Base-by-base conservation (phyloP, 2,329 filamentous ascomycete species). In the Dactylellina drechsleri region DNA sequence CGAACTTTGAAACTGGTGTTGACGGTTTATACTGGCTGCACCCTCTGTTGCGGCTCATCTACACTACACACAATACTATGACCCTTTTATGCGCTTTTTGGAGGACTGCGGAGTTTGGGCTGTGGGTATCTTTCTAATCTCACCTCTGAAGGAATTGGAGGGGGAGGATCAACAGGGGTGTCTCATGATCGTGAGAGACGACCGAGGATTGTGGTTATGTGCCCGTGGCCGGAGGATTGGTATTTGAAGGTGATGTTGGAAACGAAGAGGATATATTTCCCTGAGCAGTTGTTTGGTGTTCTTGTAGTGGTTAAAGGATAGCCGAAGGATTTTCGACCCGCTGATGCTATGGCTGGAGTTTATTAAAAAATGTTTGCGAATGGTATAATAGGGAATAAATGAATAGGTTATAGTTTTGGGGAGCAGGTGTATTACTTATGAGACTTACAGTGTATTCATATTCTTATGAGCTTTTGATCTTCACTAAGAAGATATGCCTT, bases 171-270 rank as follows among this genome's bases (percentile, higher is more conserved):
- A 36, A 10, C 31, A 10, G 31, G 31, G 31, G 31, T 36, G 31
- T 7, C n/a, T n/a, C n/a, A n/a, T 10, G 31, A 36, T 36, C 2
- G 6, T 7, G 31, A 36, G 41, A 26, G 20, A 10, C 26, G 7
- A 50, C 58, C 20, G 31, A 36, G 31, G 31, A 50, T 61, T 18
- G 58, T 61, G 28, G 45, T 61, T 16, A 31, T 47, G 41, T 61
- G 58, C 31, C 58, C 58, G 20, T 49, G 58, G 58, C 58, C 58
- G 41, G 58, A 61, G 23, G 16, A 16, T 16, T 61, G 58, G 58
- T 61, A 61, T 20, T 15, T 36, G 15, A 12, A 26, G 3, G 49
- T 61, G 2, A 12, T 61, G 4, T 10, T 13, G 43, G 4, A 50
- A 43, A n/a, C 43, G 13, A 61, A 50, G 43, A 26, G n/a, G 43